Base-by-base conservation (phyloP, 305 asterid species). In the Fraxinus angustifolia region DNA sequence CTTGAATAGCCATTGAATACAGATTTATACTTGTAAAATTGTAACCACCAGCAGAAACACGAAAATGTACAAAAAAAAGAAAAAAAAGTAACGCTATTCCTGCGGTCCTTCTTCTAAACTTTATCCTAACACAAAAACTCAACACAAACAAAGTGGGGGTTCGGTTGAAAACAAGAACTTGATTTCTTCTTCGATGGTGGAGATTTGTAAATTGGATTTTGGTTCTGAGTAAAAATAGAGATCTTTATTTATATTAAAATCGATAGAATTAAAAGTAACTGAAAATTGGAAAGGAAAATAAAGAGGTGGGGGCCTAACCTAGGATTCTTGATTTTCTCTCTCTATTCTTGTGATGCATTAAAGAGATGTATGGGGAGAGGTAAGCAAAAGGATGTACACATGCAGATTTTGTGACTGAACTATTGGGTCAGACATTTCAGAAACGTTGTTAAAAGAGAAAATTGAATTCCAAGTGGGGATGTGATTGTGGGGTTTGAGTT, bases 381-480 rank as follows among this genome's bases (percentile, higher is more conserved):
- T 30, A 74, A 68, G 50, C 38, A 42, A 48, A 79, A 87, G 84
- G 78, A 86, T 85, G 90, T 91, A 87, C 84, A 85, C 93, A 90
- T 88, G 93, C 91, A 90, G 88, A 87, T 85, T 85, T 87, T 87
- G 93, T 89, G 95, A 90, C 88, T 83, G 72, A 81, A 91, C 88
- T 73, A 80, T 76, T 73, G 81, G 89, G 82, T 79, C 87, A 82
- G 85, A 86, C 50, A 72, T 76, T 73, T 80, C 84, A 78, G 31
- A 60, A 60, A 60, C 70, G 33, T 21, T 21, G 70, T 21, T 60
- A 6, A 60, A 21, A 8, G 12, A 60, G 70, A 60, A 60, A 19
- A 60, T 60, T 19, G 14, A 60, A 19, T 60, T 23, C 70, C 70
- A 21, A 60, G 70, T 60, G 70, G 68, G 19, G 19, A 17, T 50